Base-by-base conservation (phyloP, 371 early-diverging fungal species). In the Zychaea mexicana region DNA sequence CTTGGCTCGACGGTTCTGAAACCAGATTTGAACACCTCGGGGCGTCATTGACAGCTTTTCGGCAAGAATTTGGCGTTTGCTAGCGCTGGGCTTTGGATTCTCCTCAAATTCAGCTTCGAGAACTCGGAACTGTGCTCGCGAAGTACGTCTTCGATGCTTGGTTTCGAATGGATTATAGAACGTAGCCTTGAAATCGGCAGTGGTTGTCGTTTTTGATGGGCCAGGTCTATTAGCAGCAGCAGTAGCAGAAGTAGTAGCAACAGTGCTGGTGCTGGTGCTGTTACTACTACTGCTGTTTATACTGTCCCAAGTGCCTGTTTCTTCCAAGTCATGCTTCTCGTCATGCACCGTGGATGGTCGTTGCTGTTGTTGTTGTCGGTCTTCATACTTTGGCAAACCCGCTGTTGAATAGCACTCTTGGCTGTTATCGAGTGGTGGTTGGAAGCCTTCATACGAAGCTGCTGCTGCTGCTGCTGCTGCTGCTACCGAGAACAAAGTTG, bases 1-100 rank as follows among this genome's bases (percentile, higher is more conserved):
- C 76, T 97, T 98, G 22, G 96, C 96, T 52, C 99, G 87, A 28
- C 95, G 87, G 78, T 98, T 98, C 70, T 98, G 99, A 75, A 98
- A 98, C 99, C 99, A 98, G 36, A 98, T 92, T 73, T 98, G 96
- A 46, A 98, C 93, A 46, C 90, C 89, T 46, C 97, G 84, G 28
- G 90, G 88, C 30, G 94, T 91, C 96, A 97, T 96, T 49, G 81
- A 72, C 13, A 98, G 77, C 54, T 84, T 75, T 47, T 77, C 78
- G 1, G 94, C 92, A 19, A 98, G 87, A 59, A 64, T 69, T 42
- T 81, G 74, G 45, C 90, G 85, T 27, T 85, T 71, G 36, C 79
- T 71, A 3, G 90, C 85, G 62, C 84, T 86, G 2, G 93, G 93
- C 66, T 89, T 90, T n/a, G 89, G 88, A 47, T 88, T 88, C 15